Evolutionary conservation across 176 grass and related monocot species (phyloP), one percentile per base, ranked within the genome.

Genomic region (Oropetium thomaeum): DNA sequence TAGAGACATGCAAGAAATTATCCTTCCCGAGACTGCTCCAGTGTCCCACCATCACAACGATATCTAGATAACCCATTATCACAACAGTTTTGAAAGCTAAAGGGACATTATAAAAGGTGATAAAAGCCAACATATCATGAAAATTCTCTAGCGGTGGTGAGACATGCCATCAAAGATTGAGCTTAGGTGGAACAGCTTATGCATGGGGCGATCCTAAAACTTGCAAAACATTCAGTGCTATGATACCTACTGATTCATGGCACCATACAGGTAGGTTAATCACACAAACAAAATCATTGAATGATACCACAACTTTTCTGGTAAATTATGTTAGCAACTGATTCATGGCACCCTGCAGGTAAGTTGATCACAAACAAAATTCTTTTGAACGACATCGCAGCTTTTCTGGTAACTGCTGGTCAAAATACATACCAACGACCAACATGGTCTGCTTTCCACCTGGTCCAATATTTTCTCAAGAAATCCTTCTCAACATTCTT

Each of bases 401-500:
- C 30, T 72, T 54, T 73, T 69, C 41, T 39, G 10, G 58, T 67
- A 86, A 48, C 29, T 70, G 9, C 54, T 88, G 48, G 34, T 74
- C 64, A 88, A 71, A 69, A 42, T 51, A 40, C 81, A 84, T 88
- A 94, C 96, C 91, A 94, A 52, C 87, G 89, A 9, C 91, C 91
- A 44, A 94, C 91, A 62, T 98, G 96, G 34, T 81, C 84, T 51
- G 86, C 91, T 75, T 94, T 94, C 96, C 96, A 94, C 76, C 65
- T 92, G 28, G 87, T 77, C 91, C 96, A 98, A 90, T 98, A 94
- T 86, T 92, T 98, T 42, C 73, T 90, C 76, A 98, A 73, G 81
- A 98, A 94, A 28, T 86, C 89, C 60, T 90, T 94, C 75, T 98
- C 95, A 61, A 98, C 95, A 84, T 98, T 98, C 74, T 98, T 92